Evolutionary conservation across 2,329 filamentous ascomycete genomes (phyloP).

Genomic region (Aspergillus fructus): DNA sequence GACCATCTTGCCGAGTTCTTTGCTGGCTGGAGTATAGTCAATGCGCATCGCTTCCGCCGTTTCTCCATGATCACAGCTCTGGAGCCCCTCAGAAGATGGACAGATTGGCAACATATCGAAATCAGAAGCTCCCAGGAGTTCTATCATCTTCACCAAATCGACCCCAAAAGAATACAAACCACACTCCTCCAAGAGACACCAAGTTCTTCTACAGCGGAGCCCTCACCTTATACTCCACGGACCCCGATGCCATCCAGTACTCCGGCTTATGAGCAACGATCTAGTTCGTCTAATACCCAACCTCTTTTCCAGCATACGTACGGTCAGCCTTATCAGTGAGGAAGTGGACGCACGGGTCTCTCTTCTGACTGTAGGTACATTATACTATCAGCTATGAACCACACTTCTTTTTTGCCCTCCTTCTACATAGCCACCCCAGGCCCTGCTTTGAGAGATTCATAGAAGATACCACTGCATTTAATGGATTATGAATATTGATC

Average conservation of each 20-base stretch:
- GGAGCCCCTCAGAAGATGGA: constrained; percentile 27
- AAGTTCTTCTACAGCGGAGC: neutral
- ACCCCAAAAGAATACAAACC: constrained; percentile 14
- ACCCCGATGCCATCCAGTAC: constrained; percentile 8
- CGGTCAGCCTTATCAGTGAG: constrained; percentile 19
- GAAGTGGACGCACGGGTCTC: neutral
- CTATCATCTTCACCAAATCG: constrained; percentile 14
- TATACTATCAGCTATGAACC: neutral
- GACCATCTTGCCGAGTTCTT: constrained; percentile 42
- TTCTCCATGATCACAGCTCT: constrained; percentile 31
- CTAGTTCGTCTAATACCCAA: neutral
- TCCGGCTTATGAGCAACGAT: neutral
- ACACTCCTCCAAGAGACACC: constrained; percentile 3
- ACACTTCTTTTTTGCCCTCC: neutral
- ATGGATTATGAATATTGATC: neutral
- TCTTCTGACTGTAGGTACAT: neutral
- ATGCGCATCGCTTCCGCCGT: constrained; percentile 32
- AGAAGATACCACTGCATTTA: neutral
- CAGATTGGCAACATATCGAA: constrained; percentile 30
- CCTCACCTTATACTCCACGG: constrained; percentile 14
- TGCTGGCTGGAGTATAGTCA: constrained; percentile 36
- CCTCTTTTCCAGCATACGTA: constrained; percentile 1
- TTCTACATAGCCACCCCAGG: neutral
- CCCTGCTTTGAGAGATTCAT: neutral
- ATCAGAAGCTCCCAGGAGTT: constrained; percentile 16